Evolutionary conservation across 78 protist genomes (phyloP).

Genomic region (slime mould (Dictyostelium discoideum)): DNA sequence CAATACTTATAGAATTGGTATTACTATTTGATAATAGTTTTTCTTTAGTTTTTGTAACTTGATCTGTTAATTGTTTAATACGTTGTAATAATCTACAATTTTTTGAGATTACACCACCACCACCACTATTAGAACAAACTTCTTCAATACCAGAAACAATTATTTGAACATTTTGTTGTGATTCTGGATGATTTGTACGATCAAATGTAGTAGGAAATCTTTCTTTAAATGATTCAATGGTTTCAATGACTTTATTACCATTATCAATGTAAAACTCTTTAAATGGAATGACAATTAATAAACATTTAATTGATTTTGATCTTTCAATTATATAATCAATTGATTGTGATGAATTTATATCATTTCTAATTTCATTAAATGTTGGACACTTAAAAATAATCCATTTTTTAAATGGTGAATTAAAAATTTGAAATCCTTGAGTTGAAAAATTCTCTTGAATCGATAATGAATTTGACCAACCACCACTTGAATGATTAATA

Average conservation of each 20-base stretch:
- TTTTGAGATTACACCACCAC: neutral
- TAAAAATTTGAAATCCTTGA: neutral
- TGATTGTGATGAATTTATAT: neutral
- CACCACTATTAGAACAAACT: neutral
- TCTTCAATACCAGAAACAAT: neutral
- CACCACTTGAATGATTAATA: neutral
- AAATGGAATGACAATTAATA: neutral
- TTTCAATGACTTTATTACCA: constrained; percentile 13
- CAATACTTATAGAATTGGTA: neutral
- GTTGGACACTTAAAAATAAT: constrained; percentile 1
- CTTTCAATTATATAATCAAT: constrained; percentile 18
- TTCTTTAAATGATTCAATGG: constrained; percentile 8
- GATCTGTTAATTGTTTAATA: constrained; percentile 1
- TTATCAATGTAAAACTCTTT: constrained; percentile 11
- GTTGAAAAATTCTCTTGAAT: constrained; percentile 20
- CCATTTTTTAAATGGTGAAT: constrained; percentile 23
- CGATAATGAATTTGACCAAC: constrained; percentile 7
- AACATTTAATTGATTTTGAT: constrained; percentile 2
- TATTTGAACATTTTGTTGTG: neutral
- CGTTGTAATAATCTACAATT: neutral
- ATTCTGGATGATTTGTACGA: neutral
- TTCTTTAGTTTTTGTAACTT: neutral
- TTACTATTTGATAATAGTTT: neutral
- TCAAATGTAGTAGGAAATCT: constrained; percentile 5
- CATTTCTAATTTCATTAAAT: constrained; percentile 17